phyloP scores from a whole-genome alignment of 805 yeast genomes.

The Starmerella apis region DNA sequence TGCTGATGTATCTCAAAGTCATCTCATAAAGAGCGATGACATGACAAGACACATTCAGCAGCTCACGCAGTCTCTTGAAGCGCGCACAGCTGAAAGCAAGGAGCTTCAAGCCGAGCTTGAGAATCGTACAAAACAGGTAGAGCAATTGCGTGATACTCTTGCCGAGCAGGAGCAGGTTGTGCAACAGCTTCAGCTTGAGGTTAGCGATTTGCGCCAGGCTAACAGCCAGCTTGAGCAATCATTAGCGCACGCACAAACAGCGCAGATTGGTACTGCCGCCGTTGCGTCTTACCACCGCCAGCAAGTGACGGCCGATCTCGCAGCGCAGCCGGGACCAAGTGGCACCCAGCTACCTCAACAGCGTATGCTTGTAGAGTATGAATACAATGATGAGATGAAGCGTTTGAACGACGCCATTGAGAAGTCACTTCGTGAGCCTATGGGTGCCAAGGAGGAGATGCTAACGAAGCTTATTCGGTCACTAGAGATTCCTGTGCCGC shows the following conservation, averaged over 20 bases:
- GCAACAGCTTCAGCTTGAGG: slow-evolving; percentile 28
- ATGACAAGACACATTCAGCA: slow-evolving; percentile 1
- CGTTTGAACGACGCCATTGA: slow-evolving; percentile 69
- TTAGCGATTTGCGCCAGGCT: slow-evolving; percentile 24
- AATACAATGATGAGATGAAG: slow-evolving; percentile 28
- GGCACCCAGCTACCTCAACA: background rate
- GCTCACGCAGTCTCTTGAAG: slow-evolving; percentile 11
- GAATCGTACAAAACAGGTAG: slow-evolving; percentile 10
- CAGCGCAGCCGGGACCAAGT: background rate
- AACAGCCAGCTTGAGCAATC: slow-evolving; percentile 28
- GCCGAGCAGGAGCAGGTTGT: slow-evolving; percentile 31
- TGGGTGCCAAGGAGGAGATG: slow-evolving; percentile 24
- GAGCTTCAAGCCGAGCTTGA: slow-evolving; percentile 15
- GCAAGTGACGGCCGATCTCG: slow-evolving; percentile 10
- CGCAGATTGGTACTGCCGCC: slow-evolving; percentile 21
- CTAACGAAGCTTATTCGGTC: slow-evolving; percentile 50
- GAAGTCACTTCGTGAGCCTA: slow-evolving; percentile 35
- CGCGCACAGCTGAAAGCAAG: slow-evolving; percentile 5
- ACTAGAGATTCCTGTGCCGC: slow-evolving; percentile 77
- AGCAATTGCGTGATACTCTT: slow-evolving; percentile 47
- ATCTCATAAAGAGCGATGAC: background rate
- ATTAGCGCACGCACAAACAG: slow-evolving; percentile 26
- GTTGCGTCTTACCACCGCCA: slow-evolving; percentile 16
- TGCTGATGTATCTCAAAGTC: background rate
- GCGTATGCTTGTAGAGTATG: slow-evolving; percentile 8